Base-by-base conservation (phyloP, 495 filamentous ascomycete species). In the Evansstolkia leycettana region DNA sequence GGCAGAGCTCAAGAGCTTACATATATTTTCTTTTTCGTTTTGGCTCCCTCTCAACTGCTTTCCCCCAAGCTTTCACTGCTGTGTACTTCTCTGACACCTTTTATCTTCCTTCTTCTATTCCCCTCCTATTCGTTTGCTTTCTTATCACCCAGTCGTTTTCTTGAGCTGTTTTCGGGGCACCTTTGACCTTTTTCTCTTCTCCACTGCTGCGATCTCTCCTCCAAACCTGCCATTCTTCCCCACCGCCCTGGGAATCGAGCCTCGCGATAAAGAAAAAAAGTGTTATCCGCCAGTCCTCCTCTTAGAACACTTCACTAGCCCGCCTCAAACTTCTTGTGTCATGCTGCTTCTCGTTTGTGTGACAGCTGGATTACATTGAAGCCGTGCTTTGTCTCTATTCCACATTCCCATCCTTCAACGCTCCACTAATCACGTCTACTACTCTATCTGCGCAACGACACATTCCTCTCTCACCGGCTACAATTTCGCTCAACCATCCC, bases 351-450 rank as follows among this genome's bases (percentile, higher is more conserved):
- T 48, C 55, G 51, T 45, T 48, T 57, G 60, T 64, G 58, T 62
- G 55, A 64, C 60, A 60, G 51, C 57, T 58, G 54, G 43, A 55
- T 47, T 50, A 51, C 51, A 42, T 59, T 57, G 50, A 58, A 60
- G 57, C 57, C 43, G 57, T 58, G 50, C 56, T 55, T 54, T 47
- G 56, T 60, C 53, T 56, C 48, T 60, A 47, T 37, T 42, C 52
- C 46, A 51, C 56, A 59, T 62, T 61, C 58, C 47, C 55, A 57
- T 53, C 43, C 43, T 47, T 54, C 45, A 50, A 50, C 42, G 28
- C 45, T 55, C 55, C 55, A 58, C 59, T 57, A 54, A 57, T 47
- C 50, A 44, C 58, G 34, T 41, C 42, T 46, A 46, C 42, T 47
- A 37, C 38, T 54, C 45, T 33, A 40, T 50, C 46, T 55, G 50